Evolutionary conservation across 2,329 filamentous ascomycete genomes (phyloP), one percentile per base, ranked within the genome.

Genomic region (Metarhizium guizhouense): DNA sequence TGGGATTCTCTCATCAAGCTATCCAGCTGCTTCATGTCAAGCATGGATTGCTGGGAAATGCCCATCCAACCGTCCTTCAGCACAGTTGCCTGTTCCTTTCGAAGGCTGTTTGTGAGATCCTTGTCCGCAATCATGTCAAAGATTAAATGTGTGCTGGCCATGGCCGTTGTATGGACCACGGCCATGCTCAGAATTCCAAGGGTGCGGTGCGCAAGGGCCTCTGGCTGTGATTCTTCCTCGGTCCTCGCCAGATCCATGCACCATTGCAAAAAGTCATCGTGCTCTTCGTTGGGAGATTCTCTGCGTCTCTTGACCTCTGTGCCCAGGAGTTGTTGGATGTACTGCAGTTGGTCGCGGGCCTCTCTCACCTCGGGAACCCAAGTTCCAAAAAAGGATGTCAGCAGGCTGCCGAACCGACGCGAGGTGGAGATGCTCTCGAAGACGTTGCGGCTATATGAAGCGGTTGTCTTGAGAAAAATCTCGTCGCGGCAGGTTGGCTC

Each of bases 1-100:
- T 61, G 59, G 10, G 59, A 61, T 47, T 61, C 59, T 29, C 58
- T 55, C 59, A 61, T 61, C 18, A 64, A 48, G 29, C 59, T 60
- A 47, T 62, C 60, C 18, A 64, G 54, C 11, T 59, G 55, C 42
- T 57, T 64, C 56, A 60, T 56, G 29, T 61, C 53, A 5, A 62
- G 60, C 52, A 60, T 59, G 7, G 58, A 50, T 40, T 63, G 59
- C 25, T 58, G 58, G 32, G 36, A 51, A 36, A 60, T 58, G 2
- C n/a, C 11, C 11, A 4, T 18, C 56, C 58, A 60, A 8, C 56
- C 58, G 1, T 51, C 29, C 2, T 53, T 52, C 18, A 61, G 29
- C 2, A 58, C 13, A 6, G 38, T 29, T 13, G 56, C 7, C 47
- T 61, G 59, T 34, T 59, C 58, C 38, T 56, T 13, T 2, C 51